Percentiles rank a stretch among this genome's conserved stretches.
Evolutionary conservation across 2,329 filamentous ascomycete species (phyloP).

Genomic region (Epichloe uncinata): DNA sequence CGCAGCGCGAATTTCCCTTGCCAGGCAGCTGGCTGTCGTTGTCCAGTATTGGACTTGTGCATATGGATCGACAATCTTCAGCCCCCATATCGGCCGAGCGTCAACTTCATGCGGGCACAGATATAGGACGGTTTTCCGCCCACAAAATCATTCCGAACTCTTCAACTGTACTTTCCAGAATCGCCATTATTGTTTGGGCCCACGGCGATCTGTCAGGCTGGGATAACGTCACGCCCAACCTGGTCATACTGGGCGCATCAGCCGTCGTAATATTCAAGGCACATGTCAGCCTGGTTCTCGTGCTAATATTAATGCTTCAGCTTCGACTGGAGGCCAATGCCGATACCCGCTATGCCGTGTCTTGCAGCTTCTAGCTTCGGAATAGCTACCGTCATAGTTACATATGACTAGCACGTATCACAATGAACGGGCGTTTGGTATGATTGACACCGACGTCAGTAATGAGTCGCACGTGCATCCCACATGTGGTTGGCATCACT

Average conservation of each 20-base stretch:
- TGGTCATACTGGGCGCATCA: no score
- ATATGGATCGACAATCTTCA: not conserved
- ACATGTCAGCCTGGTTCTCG: not conserved
- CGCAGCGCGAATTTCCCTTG: not conserved
- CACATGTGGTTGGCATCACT: not conserved
- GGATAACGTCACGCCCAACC: no score
- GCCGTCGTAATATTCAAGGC: not conserved
- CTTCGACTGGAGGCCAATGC: not conserved
- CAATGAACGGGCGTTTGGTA: not conserved
- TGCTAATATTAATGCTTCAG: not conserved
- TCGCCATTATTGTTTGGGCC: not conserved
- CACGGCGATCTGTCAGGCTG: no score
- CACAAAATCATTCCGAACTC: no score
- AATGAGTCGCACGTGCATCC: not conserved
- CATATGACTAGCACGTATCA: not conserved
- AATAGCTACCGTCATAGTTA: not conserved
- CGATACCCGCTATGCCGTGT: conserved; percentile 1
- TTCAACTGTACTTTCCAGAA: not conserved
- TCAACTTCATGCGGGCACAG: not conserved
- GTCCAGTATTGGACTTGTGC: not conserved
- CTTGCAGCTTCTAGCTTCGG: not conserved
- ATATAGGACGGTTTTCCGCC: no score
- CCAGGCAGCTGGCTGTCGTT: not conserved
- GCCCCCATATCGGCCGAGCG: not conserved
- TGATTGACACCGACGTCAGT: not conserved